Percentiles rank a stretch among this genome's conserved stretches.
phyloP scores from a whole-genome alignment of 2,329 filamentous ascomycete genomes.

The Fulvia fulva region DNA sequence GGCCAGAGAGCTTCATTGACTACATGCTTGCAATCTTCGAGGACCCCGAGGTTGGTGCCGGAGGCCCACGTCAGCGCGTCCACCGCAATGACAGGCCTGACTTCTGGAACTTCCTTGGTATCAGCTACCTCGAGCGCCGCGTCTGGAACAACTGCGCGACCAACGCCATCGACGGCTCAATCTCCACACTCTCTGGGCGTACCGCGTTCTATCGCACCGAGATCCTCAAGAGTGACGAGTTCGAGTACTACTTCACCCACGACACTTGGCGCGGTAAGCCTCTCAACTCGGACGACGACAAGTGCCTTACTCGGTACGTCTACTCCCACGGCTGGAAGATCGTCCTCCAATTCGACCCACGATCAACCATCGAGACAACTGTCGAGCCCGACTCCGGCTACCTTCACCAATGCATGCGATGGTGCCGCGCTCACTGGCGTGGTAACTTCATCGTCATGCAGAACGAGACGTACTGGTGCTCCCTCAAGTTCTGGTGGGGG shows the following conservation, averaged over 20 bases:
- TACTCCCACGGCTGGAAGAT: slow-evolving; percentile 51
- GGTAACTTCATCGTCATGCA: slow-evolving; percentile 50
- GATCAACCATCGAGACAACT: slow-evolving; percentile 50
- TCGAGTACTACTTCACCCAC: slow-evolving; percentile 45
- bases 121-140: slow-evolving; percentile 58
- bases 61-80: slow-evolving; percentile 56
- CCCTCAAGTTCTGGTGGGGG: slow-evolving; percentile 46
- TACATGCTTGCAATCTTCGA: slow-evolving; percentile 39
- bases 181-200: slow-evolving; percentile 57
- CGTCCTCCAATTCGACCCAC: slow-evolving; percentile 50
- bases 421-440: slow-evolving; percentile 57
- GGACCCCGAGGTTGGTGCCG: slow-evolving; percentile 49
- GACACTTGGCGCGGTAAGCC: slow-evolving; percentile 52
- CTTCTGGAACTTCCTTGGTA: slow-evolving; percentile 54
- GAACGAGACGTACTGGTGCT: slow-evolving; percentile 33
- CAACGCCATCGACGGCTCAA: slow-evolving; percentile 55
- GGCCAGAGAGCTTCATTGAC: slow-evolving; percentile 29
- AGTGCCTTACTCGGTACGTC: slow-evolving; percentile 56
- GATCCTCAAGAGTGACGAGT: slow-evolving; percentile 46
- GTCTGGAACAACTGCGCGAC: slow-evolving; percentile 59
- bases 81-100: slow-evolving; percentile 34
- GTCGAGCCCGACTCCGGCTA: slow-evolving; percentile 52
- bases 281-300: slow-evolving; percentile 58
- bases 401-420: slow-evolving; percentile 51
- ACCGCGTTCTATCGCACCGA: slow-evolving; percentile 50